Conservation (phyloP, 768 basidiomycete genomes). For the Suillus subluteus region DNA sequence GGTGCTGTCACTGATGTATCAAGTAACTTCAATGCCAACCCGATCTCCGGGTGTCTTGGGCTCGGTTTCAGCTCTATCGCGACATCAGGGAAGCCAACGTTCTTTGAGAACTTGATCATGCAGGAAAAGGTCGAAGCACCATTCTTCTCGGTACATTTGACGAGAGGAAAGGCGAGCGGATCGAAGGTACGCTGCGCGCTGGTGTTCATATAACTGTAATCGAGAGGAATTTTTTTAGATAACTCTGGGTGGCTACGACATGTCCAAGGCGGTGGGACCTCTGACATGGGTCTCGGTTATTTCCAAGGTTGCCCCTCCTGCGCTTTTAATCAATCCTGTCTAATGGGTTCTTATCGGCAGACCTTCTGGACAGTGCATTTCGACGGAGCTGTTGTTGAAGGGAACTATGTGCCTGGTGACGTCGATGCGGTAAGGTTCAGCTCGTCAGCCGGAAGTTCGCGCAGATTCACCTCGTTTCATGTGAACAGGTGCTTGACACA, state of each 20-base stretch:
- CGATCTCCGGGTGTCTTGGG: constrained; percentile 62
- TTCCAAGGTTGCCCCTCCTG: constrained; percentile 34
- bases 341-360: constrained; percentile 30
- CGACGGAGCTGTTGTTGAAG: constrained; percentile 46
- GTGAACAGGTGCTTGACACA: constrained; percentile 63
- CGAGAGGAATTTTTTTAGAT: background rate
- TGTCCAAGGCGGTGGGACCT: constrained; percentile 33
- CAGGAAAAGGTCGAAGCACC: constrained; percentile 44
- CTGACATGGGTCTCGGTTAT: constrained; percentile 40
- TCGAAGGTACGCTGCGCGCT: constrained; percentile 46
- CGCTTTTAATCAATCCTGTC: too few species aligned
- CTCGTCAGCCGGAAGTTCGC: constrained; percentile 8
- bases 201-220: background rate
- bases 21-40: constrained; percentile 50
- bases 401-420: constrained; percentile 14
- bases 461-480: background rate
- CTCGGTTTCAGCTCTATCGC: constrained; percentile 65
- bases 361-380: constrained; percentile 65
- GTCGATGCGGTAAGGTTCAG: constrained; percentile 22
- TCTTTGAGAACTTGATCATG: constrained; percentile 65
- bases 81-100: constrained; percentile 47
- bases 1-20: constrained; percentile 53
- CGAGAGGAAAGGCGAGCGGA: constrained; percentile 43
- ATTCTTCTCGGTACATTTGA: constrained; percentile 63
- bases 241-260: constrained; percentile 38